Evolutionary conservation across 306 rosid species (phyloP).

Genomic region (Vigna trinervia): DNA sequence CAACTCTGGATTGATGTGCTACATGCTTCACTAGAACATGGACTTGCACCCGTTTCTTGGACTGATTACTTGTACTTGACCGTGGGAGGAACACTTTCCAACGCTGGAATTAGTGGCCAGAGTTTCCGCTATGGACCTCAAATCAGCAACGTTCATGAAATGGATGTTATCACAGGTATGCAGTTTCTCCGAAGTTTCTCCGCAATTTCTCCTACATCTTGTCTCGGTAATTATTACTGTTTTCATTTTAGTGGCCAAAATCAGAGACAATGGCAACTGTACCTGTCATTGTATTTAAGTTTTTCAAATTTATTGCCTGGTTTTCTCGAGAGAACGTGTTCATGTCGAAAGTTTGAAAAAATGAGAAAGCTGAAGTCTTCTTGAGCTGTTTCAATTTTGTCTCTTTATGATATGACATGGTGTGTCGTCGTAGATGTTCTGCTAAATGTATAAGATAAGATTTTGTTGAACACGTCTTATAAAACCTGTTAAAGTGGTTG

Average conservation of each 20-base stretch:
- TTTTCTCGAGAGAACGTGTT: conserved; percentile 1
- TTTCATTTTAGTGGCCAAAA: neutral
- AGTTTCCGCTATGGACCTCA: conserved; percentile 80
- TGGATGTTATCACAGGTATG: conserved; percentile 80
- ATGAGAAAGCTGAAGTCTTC: neutral
- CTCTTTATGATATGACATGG: neutral
- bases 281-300: neutral
- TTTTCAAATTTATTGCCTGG: neutral
- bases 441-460: neutral
- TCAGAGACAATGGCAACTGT: neutral
- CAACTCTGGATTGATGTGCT: conserved; percentile 71
- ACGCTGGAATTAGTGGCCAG: conserved; percentile 75
- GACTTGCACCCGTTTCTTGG: conserved; percentile 73
- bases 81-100: conserved; percentile 81
- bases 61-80: conserved; percentile 75
- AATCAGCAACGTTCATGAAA: conserved; percentile 64
- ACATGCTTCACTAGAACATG: conserved; percentile 56
- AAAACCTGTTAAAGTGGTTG: conserved; percentile 22
- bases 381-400: neutral
- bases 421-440: neutral
- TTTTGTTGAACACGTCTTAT: neutral
- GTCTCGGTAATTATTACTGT: neutral
- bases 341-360: neutral
- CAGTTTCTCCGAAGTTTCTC: neutral
- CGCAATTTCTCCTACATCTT: neutral